phyloP scores from a whole-genome alignment of 2,329 filamentous ascomycete genomes.

The Claviceps africana region DNA sequence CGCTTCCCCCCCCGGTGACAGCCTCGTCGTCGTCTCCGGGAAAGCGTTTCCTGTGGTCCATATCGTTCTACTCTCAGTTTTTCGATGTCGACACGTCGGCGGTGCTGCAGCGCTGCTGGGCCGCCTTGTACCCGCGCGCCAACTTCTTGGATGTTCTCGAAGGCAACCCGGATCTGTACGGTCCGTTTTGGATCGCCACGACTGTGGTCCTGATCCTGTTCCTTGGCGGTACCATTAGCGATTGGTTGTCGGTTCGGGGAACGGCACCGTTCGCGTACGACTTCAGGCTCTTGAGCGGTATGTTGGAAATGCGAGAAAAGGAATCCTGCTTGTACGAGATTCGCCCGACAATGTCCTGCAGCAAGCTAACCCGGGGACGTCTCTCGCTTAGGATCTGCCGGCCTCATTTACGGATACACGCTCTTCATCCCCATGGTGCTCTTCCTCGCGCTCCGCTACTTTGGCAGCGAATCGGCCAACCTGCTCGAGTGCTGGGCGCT shows the following conservation, averaged over 20 bases:
- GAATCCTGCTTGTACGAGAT: no score
- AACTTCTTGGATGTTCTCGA: slow-evolving; percentile 97
- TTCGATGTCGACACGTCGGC: slow-evolving; percentile 95
- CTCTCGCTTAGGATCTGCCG: slow-evolving; percentile 52
- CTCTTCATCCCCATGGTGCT: slow-evolving; percentile 70
- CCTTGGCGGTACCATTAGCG: slow-evolving; percentile 84
- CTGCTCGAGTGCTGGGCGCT: slow-evolving; percentile 89
- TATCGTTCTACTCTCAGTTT: slow-evolving; percentile 93
- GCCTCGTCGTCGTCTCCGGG: slow-evolving; percentile 32
- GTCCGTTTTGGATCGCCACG: slow-evolving; percentile 96
- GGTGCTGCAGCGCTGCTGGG: slow-evolving; percentile 73
- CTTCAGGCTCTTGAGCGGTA: slow-evolving; percentile 75
- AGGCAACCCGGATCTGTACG: slow-evolving; percentile 92
- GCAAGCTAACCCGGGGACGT: background rate
- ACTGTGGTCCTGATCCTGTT: slow-evolving; percentile 94
- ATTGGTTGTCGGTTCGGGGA: slow-evolving; percentile 62
- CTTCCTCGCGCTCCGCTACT: slow-evolving; percentile 85
- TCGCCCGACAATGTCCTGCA: no score
- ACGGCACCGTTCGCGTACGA: slow-evolving; percentile 75
- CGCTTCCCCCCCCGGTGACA: slow-evolving; percentile 45
- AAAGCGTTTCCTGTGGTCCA: slow-evolving; percentile 84
- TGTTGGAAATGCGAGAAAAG: no score
- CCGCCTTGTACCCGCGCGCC: slow-evolving; percentile 75
- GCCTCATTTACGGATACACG: slow-evolving; percentile 91
- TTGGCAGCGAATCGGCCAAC: slow-evolving; percentile 85